Evolutionary conservation across 1,284 basidiomycete genomes (phyloP), one percentile per base, ranked within the genome.

Genomic region (Agaricales sp.): DNA sequence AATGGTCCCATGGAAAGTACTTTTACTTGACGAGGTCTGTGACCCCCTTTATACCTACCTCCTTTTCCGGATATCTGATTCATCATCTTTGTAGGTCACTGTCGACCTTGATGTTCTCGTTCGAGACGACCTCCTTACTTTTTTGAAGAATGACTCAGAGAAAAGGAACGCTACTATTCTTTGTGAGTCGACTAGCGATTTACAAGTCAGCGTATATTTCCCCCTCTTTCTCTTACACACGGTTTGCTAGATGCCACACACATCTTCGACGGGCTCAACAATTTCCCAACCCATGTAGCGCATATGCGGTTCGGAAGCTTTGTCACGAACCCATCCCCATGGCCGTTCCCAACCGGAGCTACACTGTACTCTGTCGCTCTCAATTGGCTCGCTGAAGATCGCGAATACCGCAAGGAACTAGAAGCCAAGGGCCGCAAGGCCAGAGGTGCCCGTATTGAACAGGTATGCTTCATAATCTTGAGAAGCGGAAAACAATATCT

Each of bases 71-170:
- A 37, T 49, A 16, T 50, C 25, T 51, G n/a, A 23, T 6, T 22
- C 18, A 38, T 46, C 38, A 20, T 44, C 16, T 35, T 24, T 46
- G 45, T 55, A 86, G 88, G 90, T 98, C 48, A 99, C 95, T 0
- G 96, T 99, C 25, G 96, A 99, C 63, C 73, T 99, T n/a, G 96
- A 99, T 59, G 94, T 98, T 3, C 78, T 98, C 37, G 96, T 99
- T 41, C 83, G 96, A 44, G 82, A 90, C 47, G 90, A 96, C 54
- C 71, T 99, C 19, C 78, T 99, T 55, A 77, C 73, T 16, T 99
- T 98, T 67, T 74, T 99, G 41, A 84, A 84, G 55, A 67, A 77
- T 18, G 96, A 99, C 61, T 90, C 90, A 54, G 78, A 87, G 55
- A 65, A 68, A 12, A 77, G 96, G 19, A 80, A 82, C 0, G 90